Evolutionary conservation across 2,329 filamentous ascomycete species (phyloP), one percentile per base, ranked within the genome.

Genomic region (Phialocephala sp.): DNA sequence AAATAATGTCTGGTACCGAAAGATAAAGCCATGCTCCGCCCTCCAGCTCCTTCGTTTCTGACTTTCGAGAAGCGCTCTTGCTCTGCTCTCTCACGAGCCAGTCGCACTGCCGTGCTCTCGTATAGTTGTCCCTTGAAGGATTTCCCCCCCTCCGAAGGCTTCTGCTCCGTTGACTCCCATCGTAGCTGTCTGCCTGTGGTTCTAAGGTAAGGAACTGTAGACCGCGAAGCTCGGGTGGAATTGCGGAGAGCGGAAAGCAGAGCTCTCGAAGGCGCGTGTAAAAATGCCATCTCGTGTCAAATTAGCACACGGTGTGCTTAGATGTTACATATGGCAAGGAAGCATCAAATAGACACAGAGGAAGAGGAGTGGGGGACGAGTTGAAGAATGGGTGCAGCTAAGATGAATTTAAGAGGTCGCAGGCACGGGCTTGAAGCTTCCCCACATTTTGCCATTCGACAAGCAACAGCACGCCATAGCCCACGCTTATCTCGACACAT

Each of bases 121-220:
- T 86, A 84, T 71, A 89, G 81, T 77, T 88, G 86, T 22, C 85
- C 85, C 71, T 84, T 82, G 73, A 88, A 89, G 3, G 80, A 70
- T 39, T 67, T 70, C 4, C 71, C 72, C n/a, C 71, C 64, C 4
- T 43, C 59, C 12, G 60, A 59, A n/a, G 66, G 67, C 22, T 68
- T 66, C 39, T 69, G 66, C 41, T 74, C 69, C 41, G 73, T 72
- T 9, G 74, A 74, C 61, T 69, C 66, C 37, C 67, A 71, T 68
- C 73, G 65, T 68, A 71, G 55, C 45, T 72, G 68, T 60, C 60
- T 66, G 14, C 41, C 54, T 15, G 66, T 47, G 2, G 41, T 58
- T 65, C 67, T 66, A 41, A 72, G 65, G 68, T 62, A 69, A 67
- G 68, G 67, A 41, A 68, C 43, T 62, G 37, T 50, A 20, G 64